Base-by-base conservation (phyloP, 2,329 filamentous ascomycete genomes). In the Fusarium sp. region DNA sequence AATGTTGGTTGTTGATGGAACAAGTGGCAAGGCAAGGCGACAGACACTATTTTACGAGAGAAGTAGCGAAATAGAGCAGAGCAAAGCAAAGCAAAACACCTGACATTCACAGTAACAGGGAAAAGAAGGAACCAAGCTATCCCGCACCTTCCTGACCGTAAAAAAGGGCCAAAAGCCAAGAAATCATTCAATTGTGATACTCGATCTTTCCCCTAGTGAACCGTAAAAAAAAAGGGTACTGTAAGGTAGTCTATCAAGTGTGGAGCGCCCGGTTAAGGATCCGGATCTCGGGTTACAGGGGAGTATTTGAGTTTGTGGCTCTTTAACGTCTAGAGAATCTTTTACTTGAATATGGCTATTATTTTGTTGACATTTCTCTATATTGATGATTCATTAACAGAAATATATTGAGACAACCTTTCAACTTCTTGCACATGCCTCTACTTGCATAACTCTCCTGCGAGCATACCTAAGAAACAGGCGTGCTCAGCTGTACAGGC, bases 121-220 rank as follows among this genome's bases (percentile, higher is more conserved):
- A 49, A 43, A 60, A 37, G 49, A 52, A 38, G 53, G 19, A 73
- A 49, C 57, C 21, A 47, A 40, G 25, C 50, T 30, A 42, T 42
- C 49, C 46, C 42, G 67, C 46, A 56, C 60, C 35, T 69, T 74
- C 47, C 52, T 67, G 60, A 72, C 67, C 58, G 35, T 52, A 73
- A 67, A 64, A 69, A 44, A 57, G 46, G 60, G 64, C 33, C 50
- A 47, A 69, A 56, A 47, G 71, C 67, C 71, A 73, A 73, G 71
- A 61, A 60, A 72, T 64, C 54, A 68, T 68, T 67, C 67, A 60
- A 72, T 60, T 66, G 64, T 63, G 69, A 72, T 74, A 49, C 71
- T 71, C 50, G 37, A 67, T 43, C 57, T 30, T 67, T 64, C 61
- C 72, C 69, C 60, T 73, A 40, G 59, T 64, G 52, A 58, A 40